Evolutionary conservation across 169 alveolate species (phyloP), one percentile per base, ranked within the genome.

Genomic region (Besnoitia besnoiti): DNA sequence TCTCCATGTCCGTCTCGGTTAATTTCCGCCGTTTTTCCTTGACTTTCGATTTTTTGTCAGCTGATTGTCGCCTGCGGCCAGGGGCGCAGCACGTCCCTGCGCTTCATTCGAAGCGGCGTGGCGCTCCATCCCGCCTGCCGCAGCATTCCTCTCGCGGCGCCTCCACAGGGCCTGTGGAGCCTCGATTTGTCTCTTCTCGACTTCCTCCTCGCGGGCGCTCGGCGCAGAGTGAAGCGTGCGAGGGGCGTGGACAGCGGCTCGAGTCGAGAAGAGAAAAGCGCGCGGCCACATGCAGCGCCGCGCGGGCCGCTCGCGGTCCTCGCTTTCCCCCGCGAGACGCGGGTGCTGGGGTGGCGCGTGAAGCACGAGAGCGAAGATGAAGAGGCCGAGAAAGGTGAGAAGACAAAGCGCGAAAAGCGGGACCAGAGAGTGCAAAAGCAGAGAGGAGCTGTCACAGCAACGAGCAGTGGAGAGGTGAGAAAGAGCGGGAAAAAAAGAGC

Each of bases 21-120:
- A 19, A 10, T n/a, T n/a, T 50, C 30, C 62, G 10, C 62, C 62
- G 10, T 19, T 50, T 10, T 19, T 50, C 30, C 62, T 19, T 10
- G 62, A 10, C 30, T 50, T 50, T 19, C 77, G 37, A 5, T 61
- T 59, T 46, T 85, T 75, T 59, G 44, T 80, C 92, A 88, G 92
- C 76, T 88, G 50, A 82, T 82, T n/a, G 92, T 73, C 49, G 73
- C 85, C 62, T 88, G 92, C 85, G 92, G 92, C 76, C 73, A 76
- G 76, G 92, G 92, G 39, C 73, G 67, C 37, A 88, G 92, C 85
- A 82, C 85, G 39, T 80, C 87, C 42, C 75, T 88, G 85, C 85
- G 92, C 14, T 88, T 88, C 46, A 62, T 88, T 5, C 67, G 92
- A 4, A 82, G 75, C 35, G 92, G 92, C n/a, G 85, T 88, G 55